Percentiles rank a stretch among this genome's conserved stretches.
phyloP scores from a whole-genome alignment of 352 stramenopile species.

The Phytophthora ramorum region DNA sequence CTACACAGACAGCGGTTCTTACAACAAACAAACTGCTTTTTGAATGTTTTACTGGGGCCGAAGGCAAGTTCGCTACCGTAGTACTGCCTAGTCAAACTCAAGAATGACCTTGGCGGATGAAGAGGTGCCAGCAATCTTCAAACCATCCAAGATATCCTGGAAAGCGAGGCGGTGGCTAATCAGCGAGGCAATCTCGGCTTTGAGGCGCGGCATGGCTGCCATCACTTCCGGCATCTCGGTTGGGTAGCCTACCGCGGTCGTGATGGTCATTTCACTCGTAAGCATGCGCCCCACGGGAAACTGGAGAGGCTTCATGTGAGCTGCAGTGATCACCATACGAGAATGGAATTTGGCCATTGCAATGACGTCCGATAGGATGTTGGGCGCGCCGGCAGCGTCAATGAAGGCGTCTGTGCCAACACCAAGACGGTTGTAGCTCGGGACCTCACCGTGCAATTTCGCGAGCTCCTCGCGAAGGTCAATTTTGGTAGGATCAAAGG shows the following conservation, averaged over 20 bases:
- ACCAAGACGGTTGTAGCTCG: slow-evolving; percentile 33
- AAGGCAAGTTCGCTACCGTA: not conserved
- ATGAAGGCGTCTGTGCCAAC: slow-evolving; percentile 37
- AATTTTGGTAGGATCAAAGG: slow-evolving; percentile 33
- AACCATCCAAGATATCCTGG: slow-evolving; percentile 26
- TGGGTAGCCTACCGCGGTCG: slow-evolving; percentile 29
- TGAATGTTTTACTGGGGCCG: not conserved
- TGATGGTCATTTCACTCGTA: slow-evolving; percentile 40
- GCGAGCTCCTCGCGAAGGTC: slow-evolving; percentile 26
- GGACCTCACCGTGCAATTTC: slow-evolving; percentile 31
- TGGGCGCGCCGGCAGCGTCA: slow-evolving; percentile 24
- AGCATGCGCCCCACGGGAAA: slow-evolving; percentile 34
- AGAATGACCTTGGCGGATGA: slow-evolving; percentile 40
- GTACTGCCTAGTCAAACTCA: slow-evolving; percentile 25
- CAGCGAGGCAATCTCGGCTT: slow-evolving; percentile 27
- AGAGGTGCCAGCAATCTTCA: slow-evolving; percentile 31
- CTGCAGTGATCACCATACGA: slow-evolving; percentile 30
- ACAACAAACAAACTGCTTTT: not conserved
- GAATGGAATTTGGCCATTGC: slow-evolving; percentile 31
- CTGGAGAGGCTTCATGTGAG: slow-evolving; percentile 23
- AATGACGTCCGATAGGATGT: slow-evolving; percentile 29
- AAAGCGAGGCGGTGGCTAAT: slow-evolving; percentile 36
- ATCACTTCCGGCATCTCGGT: slow-evolving; percentile 35
- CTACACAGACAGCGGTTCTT: slow-evolving; percentile 31
- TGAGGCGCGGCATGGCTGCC: slow-evolving; percentile 28